phyloP scores from a whole-genome alignment of 345 rosid genomes.

The Erysimum cheiranthoides region DNA sequence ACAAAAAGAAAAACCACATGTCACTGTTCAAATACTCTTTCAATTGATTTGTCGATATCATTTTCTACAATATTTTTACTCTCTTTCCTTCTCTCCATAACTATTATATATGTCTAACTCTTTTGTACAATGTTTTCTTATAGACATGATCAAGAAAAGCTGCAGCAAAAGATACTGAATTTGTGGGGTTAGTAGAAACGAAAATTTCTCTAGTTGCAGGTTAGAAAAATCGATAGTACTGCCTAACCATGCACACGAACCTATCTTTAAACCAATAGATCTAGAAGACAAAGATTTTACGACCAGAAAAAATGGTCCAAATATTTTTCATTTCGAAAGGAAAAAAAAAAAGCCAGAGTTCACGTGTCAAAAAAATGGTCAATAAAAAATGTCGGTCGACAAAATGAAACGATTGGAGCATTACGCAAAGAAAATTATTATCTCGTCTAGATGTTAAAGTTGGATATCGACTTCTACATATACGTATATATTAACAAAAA shows the following conservation, averaged over 20 bases:
- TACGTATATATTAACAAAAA: background rate
- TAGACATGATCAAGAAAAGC: too few species aligned
- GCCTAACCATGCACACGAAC: background rate
- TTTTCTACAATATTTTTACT: too few species aligned
- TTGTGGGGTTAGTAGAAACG: too few species aligned
- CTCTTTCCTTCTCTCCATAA: too few species aligned
- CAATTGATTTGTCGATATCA: too few species aligned
- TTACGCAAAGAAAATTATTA: background rate
- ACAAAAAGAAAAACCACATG: too few species aligned
- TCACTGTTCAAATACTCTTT: too few species aligned
- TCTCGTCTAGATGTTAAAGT: background rate
- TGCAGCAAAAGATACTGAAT: too few species aligned
- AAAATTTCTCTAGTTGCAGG: too few species aligned
- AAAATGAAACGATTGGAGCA: background rate
- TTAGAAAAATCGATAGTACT: background rate
- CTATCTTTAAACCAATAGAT: background rate
- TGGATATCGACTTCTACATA: background rate
- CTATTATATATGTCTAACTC: too few species aligned
- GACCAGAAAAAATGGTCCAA: conserved; percentile 2
- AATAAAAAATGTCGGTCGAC: background rate
- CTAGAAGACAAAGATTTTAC: background rate
- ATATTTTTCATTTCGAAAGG: background rate
- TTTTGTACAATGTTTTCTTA: too few species aligned
- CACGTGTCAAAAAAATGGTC: background rate
- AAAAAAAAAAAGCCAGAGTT: background rate